Evolutionary conservation across 176 grass and related monocot species (phyloP).

Genomic region (Puccinellia tenuiflora): DNA sequence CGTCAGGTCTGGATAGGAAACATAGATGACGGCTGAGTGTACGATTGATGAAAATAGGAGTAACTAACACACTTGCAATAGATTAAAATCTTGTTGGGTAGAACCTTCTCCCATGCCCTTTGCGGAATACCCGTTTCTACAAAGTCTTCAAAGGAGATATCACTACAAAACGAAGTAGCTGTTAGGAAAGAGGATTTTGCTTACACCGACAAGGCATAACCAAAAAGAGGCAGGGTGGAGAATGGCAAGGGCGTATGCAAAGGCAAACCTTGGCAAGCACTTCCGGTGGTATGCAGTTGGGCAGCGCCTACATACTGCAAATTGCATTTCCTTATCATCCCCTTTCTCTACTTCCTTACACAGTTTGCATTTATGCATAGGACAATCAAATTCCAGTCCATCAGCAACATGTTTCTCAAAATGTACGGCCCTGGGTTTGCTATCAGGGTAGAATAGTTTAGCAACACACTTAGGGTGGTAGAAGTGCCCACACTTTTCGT

Average conservation of each 20-base stretch:
- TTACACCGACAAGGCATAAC: not conserved
- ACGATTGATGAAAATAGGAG: not conserved
- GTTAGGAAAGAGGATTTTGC: not conserved
- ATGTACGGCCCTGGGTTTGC: not conserved
- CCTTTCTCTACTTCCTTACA: constrained; percentile 44
- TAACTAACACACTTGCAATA: constrained; percentile 64
- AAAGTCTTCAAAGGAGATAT: constrained; percentile 37
- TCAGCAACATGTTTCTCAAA: constrained; percentile 31
- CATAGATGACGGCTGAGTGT: not conserved
- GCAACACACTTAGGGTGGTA: constrained; percentile 77
- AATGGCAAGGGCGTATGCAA: no score
- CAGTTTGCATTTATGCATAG: constrained; percentile 53
- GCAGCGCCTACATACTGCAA: constrained; percentile 80
- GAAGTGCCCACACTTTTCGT: constrained; percentile 56
- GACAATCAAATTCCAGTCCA: constrained; percentile 55
- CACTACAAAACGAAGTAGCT: constrained; percentile 24
- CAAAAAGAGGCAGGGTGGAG: no score
- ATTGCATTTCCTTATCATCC: constrained; percentile 37
- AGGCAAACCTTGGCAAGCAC: constrained; percentile 71
- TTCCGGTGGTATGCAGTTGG: constrained; percentile 64
- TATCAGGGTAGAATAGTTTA: constrained; percentile 31
- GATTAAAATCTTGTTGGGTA: constrained; percentile 56
- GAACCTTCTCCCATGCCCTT: constrained; percentile 70
- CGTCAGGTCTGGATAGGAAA: not conserved
- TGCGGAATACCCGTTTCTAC: not conserved